phyloP scores from a whole-genome alignment of 768 basidiomycete species.

The Neoboletus subvelutipes region DNA sequence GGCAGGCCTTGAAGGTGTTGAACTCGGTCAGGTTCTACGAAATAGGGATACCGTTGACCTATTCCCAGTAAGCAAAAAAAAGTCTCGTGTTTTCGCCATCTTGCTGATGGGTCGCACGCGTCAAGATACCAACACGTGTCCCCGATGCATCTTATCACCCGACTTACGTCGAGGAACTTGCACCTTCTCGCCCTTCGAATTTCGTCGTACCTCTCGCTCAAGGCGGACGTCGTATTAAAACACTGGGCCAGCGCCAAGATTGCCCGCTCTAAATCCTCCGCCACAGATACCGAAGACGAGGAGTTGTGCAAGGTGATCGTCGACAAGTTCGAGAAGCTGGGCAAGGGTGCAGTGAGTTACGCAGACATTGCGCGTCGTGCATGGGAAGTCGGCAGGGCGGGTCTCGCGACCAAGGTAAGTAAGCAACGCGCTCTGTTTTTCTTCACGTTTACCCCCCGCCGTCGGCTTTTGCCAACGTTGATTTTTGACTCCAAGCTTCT shows the following conservation, averaged over 20 bases:
- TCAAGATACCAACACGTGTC: constrained; percentile 84
- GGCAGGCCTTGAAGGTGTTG: constrained; percentile 87
- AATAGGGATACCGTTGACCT: constrained; percentile 91
- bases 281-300: constrained; percentile 67
- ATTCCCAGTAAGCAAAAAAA: constrained; percentile 66
- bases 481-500: constrained; percentile 54
- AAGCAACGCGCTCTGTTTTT: not conserved
- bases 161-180: constrained; percentile 82
- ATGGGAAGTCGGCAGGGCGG: constrained; percentile 82
- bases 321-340: constrained; percentile 83
- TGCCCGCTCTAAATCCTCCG: constrained; percentile 59
- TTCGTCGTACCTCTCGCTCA: constrained; percentile 78
- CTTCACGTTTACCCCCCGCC: not conserved
- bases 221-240: constrained; percentile 82
- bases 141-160: constrained; percentile 74
- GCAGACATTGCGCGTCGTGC: constrained; percentile 93
- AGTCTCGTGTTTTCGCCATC: not conserved
- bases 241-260: constrained; percentile 98
- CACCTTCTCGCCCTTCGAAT: constrained; percentile 92
- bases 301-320: constrained; percentile 82
- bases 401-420: constrained; percentile 87
- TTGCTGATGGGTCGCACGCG: constrained; percentile 2
- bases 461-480: not conserved
- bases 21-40: constrained; percentile 92
- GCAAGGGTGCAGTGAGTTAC: constrained; percentile 79